These are phyloP conservation scores for Adansonia gregorii DNA, from an alignment of 441 rosid genomes.

Conservation along the genomic window DNA sequence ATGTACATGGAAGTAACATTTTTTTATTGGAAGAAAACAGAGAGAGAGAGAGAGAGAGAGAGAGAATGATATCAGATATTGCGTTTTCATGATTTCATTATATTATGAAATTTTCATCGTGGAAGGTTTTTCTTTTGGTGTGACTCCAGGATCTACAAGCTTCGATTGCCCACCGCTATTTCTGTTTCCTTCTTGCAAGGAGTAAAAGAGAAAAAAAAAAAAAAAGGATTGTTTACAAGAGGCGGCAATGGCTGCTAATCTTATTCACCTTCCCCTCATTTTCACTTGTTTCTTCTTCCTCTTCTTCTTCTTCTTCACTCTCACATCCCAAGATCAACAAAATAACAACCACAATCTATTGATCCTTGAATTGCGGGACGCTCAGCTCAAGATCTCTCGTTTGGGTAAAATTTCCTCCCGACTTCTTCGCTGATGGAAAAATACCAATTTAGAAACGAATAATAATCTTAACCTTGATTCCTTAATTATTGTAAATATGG, in stretches of 20 bases:
- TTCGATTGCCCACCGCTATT: not conserved
- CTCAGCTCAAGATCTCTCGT: conserved; percentile 54
- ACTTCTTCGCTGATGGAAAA: not conserved
- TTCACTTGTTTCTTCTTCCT: conserved; percentile 33
- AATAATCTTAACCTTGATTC: not conserved
- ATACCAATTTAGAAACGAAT: not conserved
- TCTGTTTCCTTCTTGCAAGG: not conserved
- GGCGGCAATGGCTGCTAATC: not conserved
- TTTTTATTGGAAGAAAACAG: no score
- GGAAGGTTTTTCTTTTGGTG: no score
- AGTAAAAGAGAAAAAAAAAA: not conserved
- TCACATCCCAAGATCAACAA: conserved; percentile 37
- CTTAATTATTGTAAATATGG: not conserved
- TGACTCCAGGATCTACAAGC: not conserved
- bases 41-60: no score
- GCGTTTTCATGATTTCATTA: no score
- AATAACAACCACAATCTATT: conserved; percentile 18
- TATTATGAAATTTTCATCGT: no score
- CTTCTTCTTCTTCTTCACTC: not conserved
- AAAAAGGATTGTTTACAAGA: not conserved
- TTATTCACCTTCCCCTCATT: conserved; percentile 35
- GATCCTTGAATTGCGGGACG: conserved; percentile 44
- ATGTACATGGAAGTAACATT: not conserved
- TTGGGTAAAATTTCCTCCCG: conserved; percentile 42
- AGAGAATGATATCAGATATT: no score